Conservation (phyloP, 176 grass and related monocot species). For the Eremochloa ophiuroides region DNA sequence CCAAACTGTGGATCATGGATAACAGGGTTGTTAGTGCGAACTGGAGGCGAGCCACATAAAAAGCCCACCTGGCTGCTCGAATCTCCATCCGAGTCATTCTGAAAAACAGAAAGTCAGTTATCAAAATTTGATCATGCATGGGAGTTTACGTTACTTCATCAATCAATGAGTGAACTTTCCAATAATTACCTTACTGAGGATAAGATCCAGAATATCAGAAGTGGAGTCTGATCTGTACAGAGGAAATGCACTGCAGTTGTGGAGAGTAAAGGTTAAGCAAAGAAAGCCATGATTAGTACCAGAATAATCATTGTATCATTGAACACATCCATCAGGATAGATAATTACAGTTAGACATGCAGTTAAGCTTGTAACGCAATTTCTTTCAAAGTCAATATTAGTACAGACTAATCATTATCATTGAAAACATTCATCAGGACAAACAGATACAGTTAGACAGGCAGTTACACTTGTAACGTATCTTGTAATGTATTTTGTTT, state of each 20-base stretch:
- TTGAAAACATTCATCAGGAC: neutral
- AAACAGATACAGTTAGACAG: neutral
- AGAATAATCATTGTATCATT: neutral
- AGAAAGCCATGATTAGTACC: neutral
- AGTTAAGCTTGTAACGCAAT: neutral
- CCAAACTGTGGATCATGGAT: constrained; percentile 68
- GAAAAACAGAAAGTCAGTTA: constrained; percentile 2
- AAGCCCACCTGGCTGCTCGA: constrained; percentile 42
- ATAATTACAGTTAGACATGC: no score
- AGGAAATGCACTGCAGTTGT: constrained; percentile 38
- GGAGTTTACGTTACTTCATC: neutral
- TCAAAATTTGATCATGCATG: neutral
- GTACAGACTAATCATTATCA: neutral
- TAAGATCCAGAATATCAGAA: constrained; percentile 72
- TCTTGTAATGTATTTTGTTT: neutral
- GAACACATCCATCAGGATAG: neutral
- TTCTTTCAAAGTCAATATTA: no score
- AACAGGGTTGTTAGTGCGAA: constrained; percentile 78
- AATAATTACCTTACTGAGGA: constrained; percentile 61
- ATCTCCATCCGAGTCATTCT: constrained; percentile 70
- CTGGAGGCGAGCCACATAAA: constrained; percentile 81
- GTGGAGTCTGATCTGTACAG: constrained; percentile 51
- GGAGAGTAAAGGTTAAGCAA: constrained; percentile 11
- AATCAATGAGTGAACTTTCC: neutral
- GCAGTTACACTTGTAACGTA: neutral